phyloP scores from a whole-genome alignment of 1,284 basidiomycete species.

The Pholiota adiposa region DNA sequence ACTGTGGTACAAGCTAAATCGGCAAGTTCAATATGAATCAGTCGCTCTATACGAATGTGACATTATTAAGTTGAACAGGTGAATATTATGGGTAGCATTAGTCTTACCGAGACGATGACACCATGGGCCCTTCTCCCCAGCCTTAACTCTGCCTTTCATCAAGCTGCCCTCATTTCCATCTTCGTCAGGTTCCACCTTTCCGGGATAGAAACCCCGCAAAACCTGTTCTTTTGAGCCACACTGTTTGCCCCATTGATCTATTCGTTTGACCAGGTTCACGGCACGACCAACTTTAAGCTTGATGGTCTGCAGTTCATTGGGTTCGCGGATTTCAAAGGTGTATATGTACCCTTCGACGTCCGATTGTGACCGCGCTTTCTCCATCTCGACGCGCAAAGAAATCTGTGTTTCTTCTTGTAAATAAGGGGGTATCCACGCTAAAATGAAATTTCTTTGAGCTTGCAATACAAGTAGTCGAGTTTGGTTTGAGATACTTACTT shows the following conservation, averaged over 20 bases:
- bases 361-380: conserved; percentile 57
- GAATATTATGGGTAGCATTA: not conserved
- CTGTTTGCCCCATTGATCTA: conserved; percentile 79
- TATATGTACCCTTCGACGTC: conserved; percentile 80
- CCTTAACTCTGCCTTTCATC: conserved; percentile 48
- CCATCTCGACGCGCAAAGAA: conserved; percentile 71
- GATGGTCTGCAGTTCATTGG: conserved; percentile 34
- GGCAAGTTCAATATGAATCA: conserved; percentile 76
- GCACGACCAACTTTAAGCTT: conserved; percentile 59
- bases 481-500: conserved; percentile 37
- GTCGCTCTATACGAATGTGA: conserved; percentile 57
- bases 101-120: conserved; percentile 47
- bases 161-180: conserved; percentile 31
- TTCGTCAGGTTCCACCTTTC: conserved; percentile 31
- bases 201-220: conserved; percentile 45
- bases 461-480: conserved; percentile 2
- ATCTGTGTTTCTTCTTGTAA: conserved; percentile 64
- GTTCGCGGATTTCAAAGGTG: conserved; percentile 70
- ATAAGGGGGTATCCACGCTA: conserved; percentile 75
- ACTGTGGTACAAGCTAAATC: conserved; percentile 63
- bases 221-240: conserved; percentile 51
- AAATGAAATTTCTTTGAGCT: not conserved
- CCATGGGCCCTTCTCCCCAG: conserved; percentile 56
- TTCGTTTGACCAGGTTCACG: conserved; percentile 50
- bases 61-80: not conserved